Evolutionary conservation across 805 yeast genomes (phyloP).

Genomic region (Saturnispora serradocipensis): DNA sequence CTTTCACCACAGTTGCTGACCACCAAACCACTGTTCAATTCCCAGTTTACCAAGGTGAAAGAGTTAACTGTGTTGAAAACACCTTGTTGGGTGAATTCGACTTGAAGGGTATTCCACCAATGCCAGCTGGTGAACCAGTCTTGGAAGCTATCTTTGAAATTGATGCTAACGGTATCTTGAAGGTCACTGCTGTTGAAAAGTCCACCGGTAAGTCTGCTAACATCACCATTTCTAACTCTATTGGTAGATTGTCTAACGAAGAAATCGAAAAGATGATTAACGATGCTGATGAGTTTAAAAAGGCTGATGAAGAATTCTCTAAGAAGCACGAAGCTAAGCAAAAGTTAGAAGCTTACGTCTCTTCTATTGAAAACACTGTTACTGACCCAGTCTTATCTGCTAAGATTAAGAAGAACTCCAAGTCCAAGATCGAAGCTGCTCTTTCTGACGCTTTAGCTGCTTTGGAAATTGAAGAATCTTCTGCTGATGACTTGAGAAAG

Average conservation of each 20-base stretch:
- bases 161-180: constrained; percentile 99
- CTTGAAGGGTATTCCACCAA: constrained; percentile 95
- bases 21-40: constrained; percentile 97
- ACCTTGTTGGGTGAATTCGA: constrained; percentile 97
- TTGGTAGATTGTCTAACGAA: constrained; percentile 93
- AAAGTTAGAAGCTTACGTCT: constrained; percentile 97
- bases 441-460: constrained; percentile 97
- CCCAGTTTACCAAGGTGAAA: constrained; percentile 99
- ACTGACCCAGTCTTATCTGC: constrained; percentile 98
- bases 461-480: constrained; percentile 90
- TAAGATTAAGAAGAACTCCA: constrained; percentile 93
- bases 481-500: constrained; percentile 97
- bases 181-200: constrained; percentile 98
- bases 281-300: constrained; percentile 99
- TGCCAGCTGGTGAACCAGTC: constrained; percentile 99
- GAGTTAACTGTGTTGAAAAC: constrained; percentile 97
- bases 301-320: constrained; percentile 98
- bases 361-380: constrained; percentile 89
- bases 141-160: constrained; percentile 98
- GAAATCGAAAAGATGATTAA: constrained; percentile 97
- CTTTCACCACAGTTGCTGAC: constrained; percentile 97
- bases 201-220: constrained; percentile 97
- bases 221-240: constrained; percentile 98
- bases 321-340: constrained; percentile 99
- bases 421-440: constrained; percentile 96